These are phyloP conservation scores for Trichoderma oligosporum DNA, from an alignment of 2,329 filamentous ascomycete species.

Conservation along the genomic window DNA sequence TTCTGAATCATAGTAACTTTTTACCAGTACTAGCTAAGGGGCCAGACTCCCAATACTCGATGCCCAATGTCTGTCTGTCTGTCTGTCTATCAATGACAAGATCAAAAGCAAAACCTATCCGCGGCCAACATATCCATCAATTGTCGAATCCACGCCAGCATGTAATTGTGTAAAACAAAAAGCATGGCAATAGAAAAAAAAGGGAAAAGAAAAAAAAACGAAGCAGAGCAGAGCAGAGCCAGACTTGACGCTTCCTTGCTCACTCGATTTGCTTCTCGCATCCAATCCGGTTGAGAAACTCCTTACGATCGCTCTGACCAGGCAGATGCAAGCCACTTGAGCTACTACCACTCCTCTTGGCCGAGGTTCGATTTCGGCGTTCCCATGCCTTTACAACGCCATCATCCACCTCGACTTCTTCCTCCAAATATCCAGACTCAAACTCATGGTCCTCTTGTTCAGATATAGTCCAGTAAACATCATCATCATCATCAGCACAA, in stretches of 20 bases:
- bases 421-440: constrained; percentile 51
- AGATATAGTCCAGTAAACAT: constrained; percentile 49
- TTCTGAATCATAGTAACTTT: too few relatives aligned
- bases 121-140: too few relatives aligned
- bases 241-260: not conserved
- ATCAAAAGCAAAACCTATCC: too few relatives aligned
- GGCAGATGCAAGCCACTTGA: constrained; percentile 59
- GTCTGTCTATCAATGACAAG: too few relatives aligned
- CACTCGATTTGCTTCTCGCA: constrained; percentile 62
- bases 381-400: constrained; percentile 63
- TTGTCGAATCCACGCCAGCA: too few relatives aligned
- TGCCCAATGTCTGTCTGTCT: too few relatives aligned
- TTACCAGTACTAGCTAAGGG: too few relatives aligned
- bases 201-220: too few relatives aligned
- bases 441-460: too few relatives aligned
- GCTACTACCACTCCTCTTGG: constrained; percentile 44
- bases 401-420: constrained; percentile 69
- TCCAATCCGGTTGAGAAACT: constrained; percentile 73
- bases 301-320: constrained; percentile 72
- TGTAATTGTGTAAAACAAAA: too few relatives aligned
- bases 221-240: not conserved
- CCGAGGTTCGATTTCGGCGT: constrained; percentile 44
- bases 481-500: not conserved
- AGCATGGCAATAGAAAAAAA: too few relatives aligned
- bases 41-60: too few relatives aligned